Evolutionary conservation across 2,329 filamentous ascomycete species (phyloP).

Genomic region (Fusarium caatingaense): DNA sequence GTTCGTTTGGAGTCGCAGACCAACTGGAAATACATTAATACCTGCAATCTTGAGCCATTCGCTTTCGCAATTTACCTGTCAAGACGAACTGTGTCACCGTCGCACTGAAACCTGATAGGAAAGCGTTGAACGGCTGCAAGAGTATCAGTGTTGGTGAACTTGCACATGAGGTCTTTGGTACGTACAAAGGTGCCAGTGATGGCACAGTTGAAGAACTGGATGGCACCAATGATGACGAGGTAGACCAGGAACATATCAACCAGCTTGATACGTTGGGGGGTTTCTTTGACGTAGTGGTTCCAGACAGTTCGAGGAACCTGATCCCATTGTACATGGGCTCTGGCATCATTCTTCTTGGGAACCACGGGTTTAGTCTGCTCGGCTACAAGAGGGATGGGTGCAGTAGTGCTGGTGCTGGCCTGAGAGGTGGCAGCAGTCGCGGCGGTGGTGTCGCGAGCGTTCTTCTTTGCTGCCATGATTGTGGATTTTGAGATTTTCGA

Average conservation of each 20-base stretch:
- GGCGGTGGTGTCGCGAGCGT: conserved; percentile 48
- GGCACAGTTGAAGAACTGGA: conserved; percentile 95
- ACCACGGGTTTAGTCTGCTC: conserved; percentile 35
- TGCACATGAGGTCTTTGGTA: conserved; percentile 38
- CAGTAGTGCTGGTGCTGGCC: conserved; percentile 45
- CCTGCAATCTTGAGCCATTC: background rate
- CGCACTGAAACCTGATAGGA: conserved; percentile 92
- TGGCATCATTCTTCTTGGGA: conserved; percentile 39
- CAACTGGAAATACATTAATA: conserved; percentile 58
- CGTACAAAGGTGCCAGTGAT: conserved; percentile 93
- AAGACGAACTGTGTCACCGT: conserved; percentile 98
- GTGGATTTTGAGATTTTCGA: background rate
- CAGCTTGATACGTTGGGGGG: conserved; percentile 90
- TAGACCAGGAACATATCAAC: conserved; percentile 93
- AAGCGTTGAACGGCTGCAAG: conserved; percentile 95
- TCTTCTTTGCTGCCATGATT: conserved; percentile 65
- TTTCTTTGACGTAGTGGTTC: conserved; percentile 81
- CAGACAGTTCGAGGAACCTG: conserved; percentile 77
- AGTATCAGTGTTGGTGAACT: conserved; percentile 30
- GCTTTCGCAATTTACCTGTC: conserved; percentile 71
- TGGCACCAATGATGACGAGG: conserved; percentile 82
- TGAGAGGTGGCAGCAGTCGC: conserved; percentile 51
- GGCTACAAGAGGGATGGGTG: conserved; percentile 43
- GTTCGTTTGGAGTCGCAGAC: conserved; percentile 91
- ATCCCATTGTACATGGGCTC: conserved; percentile 55